phyloP scores from a whole-genome alignment of 768 basidiomycete species.

The Pisolithus tinctorius region DNA sequence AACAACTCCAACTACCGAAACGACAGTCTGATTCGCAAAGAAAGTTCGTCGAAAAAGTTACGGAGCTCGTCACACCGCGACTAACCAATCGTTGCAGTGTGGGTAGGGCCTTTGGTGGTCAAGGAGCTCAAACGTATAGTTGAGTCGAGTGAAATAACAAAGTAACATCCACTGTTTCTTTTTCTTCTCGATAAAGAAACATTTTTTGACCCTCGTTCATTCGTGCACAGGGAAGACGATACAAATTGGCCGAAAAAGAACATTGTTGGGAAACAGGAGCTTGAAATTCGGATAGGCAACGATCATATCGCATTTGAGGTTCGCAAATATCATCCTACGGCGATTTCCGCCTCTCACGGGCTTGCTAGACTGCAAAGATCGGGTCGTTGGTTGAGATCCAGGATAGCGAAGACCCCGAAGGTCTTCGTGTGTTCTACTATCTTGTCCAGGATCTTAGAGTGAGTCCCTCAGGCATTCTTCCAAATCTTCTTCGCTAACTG shows the following conservation, averaged over 20 bases:
- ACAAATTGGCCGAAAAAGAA: constrained; percentile 99
- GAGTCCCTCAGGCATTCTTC: constrained; percentile 10
- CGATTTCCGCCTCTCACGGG: not conserved
- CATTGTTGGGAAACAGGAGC: constrained; percentile 96
- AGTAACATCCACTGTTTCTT: constrained; percentile 38
- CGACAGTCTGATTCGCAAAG: constrained; percentile 96
- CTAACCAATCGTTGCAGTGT: constrained; percentile 53
- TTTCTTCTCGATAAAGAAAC: too few species aligned
- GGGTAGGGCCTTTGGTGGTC: constrained; percentile 85
- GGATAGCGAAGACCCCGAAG: constrained; percentile 96
- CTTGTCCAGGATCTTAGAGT: constrained; percentile 97
- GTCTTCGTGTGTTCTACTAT: constrained; percentile 96
- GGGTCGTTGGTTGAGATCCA: constrained; percentile 95
- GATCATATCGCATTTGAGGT: constrained; percentile 98
- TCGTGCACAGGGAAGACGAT: constrained; percentile 82
- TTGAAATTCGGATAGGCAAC: constrained; percentile 89
- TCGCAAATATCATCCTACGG: constrained; percentile 13
- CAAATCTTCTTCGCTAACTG: not conserved
- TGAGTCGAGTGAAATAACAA: constrained; percentile 88
- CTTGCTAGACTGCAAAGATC: constrained; percentile 89
- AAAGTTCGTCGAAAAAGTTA: constrained; percentile 56
- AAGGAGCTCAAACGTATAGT: constrained; percentile 95
- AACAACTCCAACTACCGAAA: constrained; percentile 99
- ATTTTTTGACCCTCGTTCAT: not conserved
- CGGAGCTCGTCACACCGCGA: not conserved